phyloP scores from a whole-genome alignment of 805 yeast genomes.

The Candida sonorensis region DNA sequence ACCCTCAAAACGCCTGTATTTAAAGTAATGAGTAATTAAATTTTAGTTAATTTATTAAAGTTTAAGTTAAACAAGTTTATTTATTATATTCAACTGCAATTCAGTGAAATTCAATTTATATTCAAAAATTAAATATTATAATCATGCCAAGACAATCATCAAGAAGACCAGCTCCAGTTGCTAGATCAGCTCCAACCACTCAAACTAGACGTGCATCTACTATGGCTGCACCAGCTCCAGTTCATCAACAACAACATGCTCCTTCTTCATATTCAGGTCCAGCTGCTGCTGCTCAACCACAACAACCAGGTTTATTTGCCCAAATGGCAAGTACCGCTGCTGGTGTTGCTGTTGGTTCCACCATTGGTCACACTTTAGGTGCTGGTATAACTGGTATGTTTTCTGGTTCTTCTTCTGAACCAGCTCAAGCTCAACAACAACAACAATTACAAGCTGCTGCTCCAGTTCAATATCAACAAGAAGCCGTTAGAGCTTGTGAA shows the following conservation, averaged over 20 bases:
- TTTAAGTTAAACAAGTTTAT: too few species aligned
- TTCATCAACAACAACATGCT: too few species aligned
- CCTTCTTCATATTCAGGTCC: constrained; percentile 33
- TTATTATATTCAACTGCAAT: too few species aligned
- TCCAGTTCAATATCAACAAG: constrained; percentile 28
- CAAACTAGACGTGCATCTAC: constrained; percentile 69
- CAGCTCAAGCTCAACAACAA: constrained; percentile 32
- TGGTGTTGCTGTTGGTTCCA: constrained; percentile 98
- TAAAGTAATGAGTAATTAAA: neutral
- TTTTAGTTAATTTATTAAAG: neutral
- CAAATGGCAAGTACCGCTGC: constrained; percentile 99
- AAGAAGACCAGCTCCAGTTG: constrained; percentile 38
- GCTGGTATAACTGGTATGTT: constrained; percentile 89
- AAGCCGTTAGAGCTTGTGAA: constrained; percentile 64
- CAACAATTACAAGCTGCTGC: constrained; percentile 15
- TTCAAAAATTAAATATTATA: neutral
- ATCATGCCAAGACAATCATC: constrained; percentile 31
- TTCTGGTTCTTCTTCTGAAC: constrained; percentile 57
- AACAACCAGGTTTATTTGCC: constrained; percentile 82
- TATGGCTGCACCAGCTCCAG: constrained; percentile 57
- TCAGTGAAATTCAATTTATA: too few species aligned
- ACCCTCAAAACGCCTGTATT: too few species aligned
- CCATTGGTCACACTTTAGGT: constrained; percentile 95
- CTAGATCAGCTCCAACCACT: constrained; percentile 52
- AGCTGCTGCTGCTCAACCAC: constrained; percentile 44